Base-by-base conservation (phyloP, 2,329 filamentous ascomycete species). In the Sarocladiaceae sp. region DNA sequence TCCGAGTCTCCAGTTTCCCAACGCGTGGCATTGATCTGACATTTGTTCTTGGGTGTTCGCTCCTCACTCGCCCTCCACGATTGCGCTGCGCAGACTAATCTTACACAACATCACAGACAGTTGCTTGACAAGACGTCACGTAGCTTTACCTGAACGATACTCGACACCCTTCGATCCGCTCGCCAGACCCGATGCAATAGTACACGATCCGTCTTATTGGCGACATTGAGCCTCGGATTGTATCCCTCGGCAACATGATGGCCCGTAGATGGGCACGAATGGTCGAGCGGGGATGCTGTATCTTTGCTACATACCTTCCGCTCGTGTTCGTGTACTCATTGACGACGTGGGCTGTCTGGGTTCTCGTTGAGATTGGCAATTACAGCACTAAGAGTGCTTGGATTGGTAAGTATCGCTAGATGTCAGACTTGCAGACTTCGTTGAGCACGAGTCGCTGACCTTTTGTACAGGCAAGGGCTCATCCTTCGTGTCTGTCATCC, bases 271-370 rank as follows among this genome's bases (percentile, higher is more conserved):
- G 82, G 75, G 86, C 82, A 47, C 79, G 87, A 57, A 82, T 79
- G 66, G 51, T 88, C 62, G 92, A 97, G 77, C 87, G 91, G 48
- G 86, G 82, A 64, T 97, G 91, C 76, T 97, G 92, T 73, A 74
- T 78, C 39, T 81, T 84, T 55, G 78, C 87, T 51, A 88, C 83
- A 23, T 96, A 91, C 68, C 89, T 96, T 59, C 93, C 93, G n/a
- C 77, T 97, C 17, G 75, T 75, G 25, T 96, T 97, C 65, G 89
- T 97, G 54, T 97, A 96, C 64, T 80, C 87, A 52, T 70, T 97
- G 59, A 93, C 90, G n/a, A 87, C 87, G 11, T 99, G 94, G 94
- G 92, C 90, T 2, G 82, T 87, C n/a, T 97, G 88, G 79, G 91
- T 96, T 8, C 80, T 92, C 60, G 79, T 88, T 46, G 84, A 77